These are phyloP conservation scores for Phytophthora litchii DNA, from an alignment of 352 stramenopile genomes.

Conservation along the genomic window DNA sequence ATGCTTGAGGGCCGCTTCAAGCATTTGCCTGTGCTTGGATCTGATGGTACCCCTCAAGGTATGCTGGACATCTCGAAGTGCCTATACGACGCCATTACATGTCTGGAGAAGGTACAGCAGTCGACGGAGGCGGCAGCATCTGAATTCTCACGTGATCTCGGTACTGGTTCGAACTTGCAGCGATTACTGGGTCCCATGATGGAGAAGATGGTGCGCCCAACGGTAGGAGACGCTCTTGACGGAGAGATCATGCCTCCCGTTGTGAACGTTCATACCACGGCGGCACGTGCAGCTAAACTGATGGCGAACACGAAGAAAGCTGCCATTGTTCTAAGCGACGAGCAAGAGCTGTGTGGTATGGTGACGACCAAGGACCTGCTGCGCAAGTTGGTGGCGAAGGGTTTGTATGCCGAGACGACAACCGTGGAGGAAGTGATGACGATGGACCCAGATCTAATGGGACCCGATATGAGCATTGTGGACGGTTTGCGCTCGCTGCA, in stretches of 20 bases:
- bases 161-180: conserved; percentile 70
- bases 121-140: conserved; percentile 78
- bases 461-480: conserved; percentile 79
- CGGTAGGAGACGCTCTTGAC: conserved; percentile 80
- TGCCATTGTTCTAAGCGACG: conserved; percentile 75
- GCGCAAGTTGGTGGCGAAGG: conserved; percentile 87
- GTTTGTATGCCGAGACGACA: conserved; percentile 72
- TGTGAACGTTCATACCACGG: conserved; percentile 72
- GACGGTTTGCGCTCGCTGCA: conserved; percentile 88
- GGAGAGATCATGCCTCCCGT: conserved; percentile 82
- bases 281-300: conserved; percentile 77
- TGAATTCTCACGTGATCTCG: conserved; percentile 83
- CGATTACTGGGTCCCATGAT: conserved; percentile 85
- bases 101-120: conserved; percentile 88
- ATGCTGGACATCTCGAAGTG: conserved; percentile 93
- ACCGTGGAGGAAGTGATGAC: conserved; percentile 89
- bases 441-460: conserved; percentile 75
- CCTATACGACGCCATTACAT: conserved; percentile 87
- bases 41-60: conserved; percentile 71
- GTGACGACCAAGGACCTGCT: conserved; percentile 88
- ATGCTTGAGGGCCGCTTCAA: conserved; percentile 91
- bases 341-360: conserved; percentile 79
- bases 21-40: conserved; percentile 81
- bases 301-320: conserved; percentile 89
- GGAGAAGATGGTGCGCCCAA: conserved; percentile 90